Conservation (phyloP, 495 filamentous ascomycete genomes). For the Staphylotrichum longicolle region DNA sequence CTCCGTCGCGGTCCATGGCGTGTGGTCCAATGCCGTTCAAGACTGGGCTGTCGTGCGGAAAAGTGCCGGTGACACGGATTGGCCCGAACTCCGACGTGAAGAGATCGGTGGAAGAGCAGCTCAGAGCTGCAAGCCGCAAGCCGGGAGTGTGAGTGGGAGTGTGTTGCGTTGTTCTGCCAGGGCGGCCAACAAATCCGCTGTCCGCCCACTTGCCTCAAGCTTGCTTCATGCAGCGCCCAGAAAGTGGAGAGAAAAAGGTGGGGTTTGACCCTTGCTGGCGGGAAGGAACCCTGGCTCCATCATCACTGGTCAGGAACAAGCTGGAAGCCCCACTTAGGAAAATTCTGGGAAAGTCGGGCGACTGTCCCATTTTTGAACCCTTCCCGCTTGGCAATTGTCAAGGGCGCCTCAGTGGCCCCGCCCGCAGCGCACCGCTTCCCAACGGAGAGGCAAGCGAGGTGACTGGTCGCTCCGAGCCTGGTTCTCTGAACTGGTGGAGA, state of each 20-base stretch:
- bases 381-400: slow-evolving; percentile 1
- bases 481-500: slow-evolving; percentile 16
- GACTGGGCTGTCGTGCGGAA: neutral
- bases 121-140: too few relatives aligned
- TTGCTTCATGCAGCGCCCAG: too few relatives aligned
- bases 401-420: neutral
- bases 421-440: slow-evolving; percentile 26
- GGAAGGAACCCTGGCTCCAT: neutral
- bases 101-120: neutral
- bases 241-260: neutral
- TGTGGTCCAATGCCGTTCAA: too few relatives aligned
- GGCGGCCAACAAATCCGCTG: too few relatives aligned
- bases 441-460: slow-evolving; percentile 25
- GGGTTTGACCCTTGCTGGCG: neutral
- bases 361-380: slow-evolving; percentile 30
- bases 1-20: too few relatives aligned
- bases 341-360: slow-evolving; percentile 30
- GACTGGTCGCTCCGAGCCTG: slow-evolving; percentile 22
- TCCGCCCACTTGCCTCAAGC: too few relatives aligned
- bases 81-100: neutral
- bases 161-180: too few relatives aligned
- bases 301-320: too few relatives aligned
- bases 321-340: slow-evolving; percentile 8
- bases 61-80: neutral
- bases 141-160: too few relatives aligned